Conservation (phyloP, 306 rosid genomes). For the Vigna mungo region DNA sequence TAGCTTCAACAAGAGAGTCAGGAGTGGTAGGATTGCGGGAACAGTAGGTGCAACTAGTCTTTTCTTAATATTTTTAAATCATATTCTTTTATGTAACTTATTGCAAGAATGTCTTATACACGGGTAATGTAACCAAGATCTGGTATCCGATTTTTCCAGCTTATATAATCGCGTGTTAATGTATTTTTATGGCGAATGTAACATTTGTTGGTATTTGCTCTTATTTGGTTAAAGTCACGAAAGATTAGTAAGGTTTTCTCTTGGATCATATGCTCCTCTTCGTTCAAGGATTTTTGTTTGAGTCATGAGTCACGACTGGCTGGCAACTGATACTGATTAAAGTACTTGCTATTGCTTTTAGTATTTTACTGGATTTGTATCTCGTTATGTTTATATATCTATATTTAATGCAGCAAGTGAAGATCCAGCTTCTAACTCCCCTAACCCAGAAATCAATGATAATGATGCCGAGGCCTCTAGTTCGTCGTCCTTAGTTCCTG, state of each 20-base stretch:
- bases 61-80: neutral
- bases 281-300: conserved; percentile 21
- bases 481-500: conserved; percentile 46
- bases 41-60: too few species aligned
- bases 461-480: conserved; percentile 51
- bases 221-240: neutral
- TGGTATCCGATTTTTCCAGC: conserved; percentile 25
- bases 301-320: conserved; percentile 2
- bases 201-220: neutral
- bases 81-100: neutral
- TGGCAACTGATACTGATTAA: conserved; percentile 24
- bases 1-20: too few species aligned
- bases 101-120: conserved; percentile 13
- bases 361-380: conserved; percentile 18
- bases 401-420: conserved; percentile 54
- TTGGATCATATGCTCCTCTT: conserved; percentile 26
- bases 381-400: conserved; percentile 38
- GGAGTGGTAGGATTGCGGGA: too few species aligned
- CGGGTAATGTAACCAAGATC: neutral
- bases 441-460: conserved; percentile 53
- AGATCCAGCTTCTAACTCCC: conserved; percentile 52
- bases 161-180: neutral
- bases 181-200: neutral
- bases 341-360: conserved; percentile 2
- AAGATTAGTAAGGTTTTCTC: neutral